Evolutionary conservation across 2,329 filamentous ascomycete genomes (phyloP).

Genomic region (Cyphellophora attinorum): DNA sequence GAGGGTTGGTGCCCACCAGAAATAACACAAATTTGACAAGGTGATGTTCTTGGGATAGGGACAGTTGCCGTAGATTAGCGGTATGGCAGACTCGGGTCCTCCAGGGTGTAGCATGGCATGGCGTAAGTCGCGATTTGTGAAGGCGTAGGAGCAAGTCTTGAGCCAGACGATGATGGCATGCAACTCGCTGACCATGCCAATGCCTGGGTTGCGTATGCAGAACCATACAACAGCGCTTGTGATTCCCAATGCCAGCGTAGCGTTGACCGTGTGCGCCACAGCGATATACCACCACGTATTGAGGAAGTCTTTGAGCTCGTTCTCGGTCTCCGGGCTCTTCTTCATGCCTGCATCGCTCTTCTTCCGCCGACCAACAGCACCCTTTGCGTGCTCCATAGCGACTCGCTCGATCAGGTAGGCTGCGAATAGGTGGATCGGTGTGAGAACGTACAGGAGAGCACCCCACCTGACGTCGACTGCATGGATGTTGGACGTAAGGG

Average conservation of each 20-base stretch:
- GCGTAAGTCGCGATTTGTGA: conserved; percentile 90
- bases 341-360: conserved; percentile 42
- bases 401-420: conserved; percentile 83
- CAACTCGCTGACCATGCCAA: conserved; percentile 81
- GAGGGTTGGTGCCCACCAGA: conserved; percentile 95
- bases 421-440: conserved; percentile 81
- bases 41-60: conserved; percentile 91
- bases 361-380: conserved; percentile 47
- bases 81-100: conserved; percentile 57
- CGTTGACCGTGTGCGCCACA: conserved; percentile 72
- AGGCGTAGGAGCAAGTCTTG: conserved; percentile 90
- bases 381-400: conserved; percentile 69
- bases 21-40: conserved; percentile 77
- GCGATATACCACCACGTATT: conserved; percentile 73
- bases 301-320: conserved; percentile 55
- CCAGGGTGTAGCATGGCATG: conserved; percentile 79
- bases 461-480: conserved; percentile 68
- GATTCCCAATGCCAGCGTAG: conserved; percentile 67
- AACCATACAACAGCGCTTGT: conserved; percentile 84
- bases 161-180: conserved; percentile 94
- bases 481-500: conserved; percentile 77
- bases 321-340: conserved; percentile 49
- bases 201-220: conserved; percentile 82
- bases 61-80: conserved; percentile 70
- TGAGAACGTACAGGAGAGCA: conserved; percentile 69